Percentiles rank a stretch among this genome's conserved stretches.
Evolutionary conservation across 2,329 filamentous ascomycete genomes (phyloP).

Genomic region (Metarhizium album): DNA sequence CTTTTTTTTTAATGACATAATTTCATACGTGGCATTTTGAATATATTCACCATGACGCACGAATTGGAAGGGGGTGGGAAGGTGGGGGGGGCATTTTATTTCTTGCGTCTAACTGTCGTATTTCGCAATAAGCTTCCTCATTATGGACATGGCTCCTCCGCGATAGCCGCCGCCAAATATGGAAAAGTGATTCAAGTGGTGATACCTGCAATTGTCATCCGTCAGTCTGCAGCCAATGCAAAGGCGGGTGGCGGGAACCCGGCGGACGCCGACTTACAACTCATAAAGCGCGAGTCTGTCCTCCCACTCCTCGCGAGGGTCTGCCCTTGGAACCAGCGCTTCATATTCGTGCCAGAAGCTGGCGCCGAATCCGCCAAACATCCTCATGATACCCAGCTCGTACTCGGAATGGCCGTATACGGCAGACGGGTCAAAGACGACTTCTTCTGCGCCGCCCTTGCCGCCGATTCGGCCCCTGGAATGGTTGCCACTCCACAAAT

Average conservation of each 20-base stretch:
- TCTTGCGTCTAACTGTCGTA: constrained; percentile 39
- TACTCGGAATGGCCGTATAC: constrained; percentile 85
- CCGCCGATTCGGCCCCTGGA: constrained; percentile 52
- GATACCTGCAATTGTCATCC: constrained; percentile 48
- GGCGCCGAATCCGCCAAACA: constrained; percentile 81
- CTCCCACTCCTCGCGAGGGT: constrained; percentile 74
- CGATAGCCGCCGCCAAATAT: constrained; percentile 76
- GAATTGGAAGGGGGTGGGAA: no score
- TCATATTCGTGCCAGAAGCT: constrained; percentile 72
- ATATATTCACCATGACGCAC: background rate
- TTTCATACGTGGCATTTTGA: background rate
- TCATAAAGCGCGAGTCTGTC: constrained; percentile 76
- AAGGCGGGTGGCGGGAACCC: background rate
- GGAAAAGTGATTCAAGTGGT: constrained; percentile 80
- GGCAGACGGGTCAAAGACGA: constrained; percentile 72
- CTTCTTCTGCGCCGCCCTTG: constrained; percentile 49
- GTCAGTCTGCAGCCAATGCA: constrained; percentile 9
- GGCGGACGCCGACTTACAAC: constrained; percentile 43
- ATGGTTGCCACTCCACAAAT: constrained; percentile 88
- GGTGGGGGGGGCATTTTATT: background rate
- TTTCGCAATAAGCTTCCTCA: constrained; percentile 61
- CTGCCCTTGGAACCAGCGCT: constrained; percentile 61
- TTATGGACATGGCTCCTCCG: constrained; percentile 65
- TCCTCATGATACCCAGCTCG: constrained; percentile 87
- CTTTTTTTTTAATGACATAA: background rate